These are phyloP conservation scores for Omphalea diandra DNA, from an alignment of 441 rosid genomes.

Conservation along the genomic window DNA sequence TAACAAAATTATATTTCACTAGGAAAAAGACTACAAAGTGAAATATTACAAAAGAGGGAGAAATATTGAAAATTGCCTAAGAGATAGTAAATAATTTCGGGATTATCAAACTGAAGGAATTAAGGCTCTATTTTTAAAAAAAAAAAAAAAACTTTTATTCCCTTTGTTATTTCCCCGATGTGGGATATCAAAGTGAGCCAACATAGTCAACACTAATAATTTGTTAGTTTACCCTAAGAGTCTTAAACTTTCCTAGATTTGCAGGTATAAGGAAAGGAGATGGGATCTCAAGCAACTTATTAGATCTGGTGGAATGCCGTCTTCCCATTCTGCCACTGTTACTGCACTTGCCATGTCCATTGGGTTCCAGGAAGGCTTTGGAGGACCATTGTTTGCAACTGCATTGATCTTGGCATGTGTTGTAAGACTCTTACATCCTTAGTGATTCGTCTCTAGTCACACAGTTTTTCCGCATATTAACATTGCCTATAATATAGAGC, in stretches of 20 bases:
- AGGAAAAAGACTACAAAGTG: too few relatives aligned
- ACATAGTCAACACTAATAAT: too few relatives aligned
- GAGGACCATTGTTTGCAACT: slow-evolving; percentile 71
- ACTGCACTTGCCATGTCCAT: slow-evolving; percentile 81
- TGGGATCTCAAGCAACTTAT: slow-evolving; percentile 88
- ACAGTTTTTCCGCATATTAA: not conserved
- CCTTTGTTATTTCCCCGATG: too few relatives aligned
- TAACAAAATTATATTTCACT: too few relatives aligned
- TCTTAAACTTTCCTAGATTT: slow-evolving; percentile 45
- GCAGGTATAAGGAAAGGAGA: slow-evolving; percentile 86
- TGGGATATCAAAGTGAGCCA: too few relatives aligned
- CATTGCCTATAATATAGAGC: not conserved
- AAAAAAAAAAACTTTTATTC: too few relatives aligned
- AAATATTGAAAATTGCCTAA: too few relatives aligned
- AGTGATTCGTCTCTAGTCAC: not conserved
- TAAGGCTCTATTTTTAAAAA: too few relatives aligned
- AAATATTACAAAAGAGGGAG: too few relatives aligned
- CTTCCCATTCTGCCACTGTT: slow-evolving; percentile 95
- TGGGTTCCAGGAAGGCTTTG: slow-evolving; percentile 82
- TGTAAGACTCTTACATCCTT: slow-evolving; percentile 40
- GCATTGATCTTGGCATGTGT: slow-evolving; percentile 88
- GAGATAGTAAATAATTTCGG: too few relatives aligned
- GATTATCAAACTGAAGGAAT: too few relatives aligned
- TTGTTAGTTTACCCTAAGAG: slow-evolving; percentile 29
- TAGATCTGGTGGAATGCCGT: slow-evolving; percentile 99